These are phyloP conservation scores for Gloeopeniophorella convolvens DNA, from an alignment of 768 basidiomycete species.

Conservation along the genomic window DNA sequence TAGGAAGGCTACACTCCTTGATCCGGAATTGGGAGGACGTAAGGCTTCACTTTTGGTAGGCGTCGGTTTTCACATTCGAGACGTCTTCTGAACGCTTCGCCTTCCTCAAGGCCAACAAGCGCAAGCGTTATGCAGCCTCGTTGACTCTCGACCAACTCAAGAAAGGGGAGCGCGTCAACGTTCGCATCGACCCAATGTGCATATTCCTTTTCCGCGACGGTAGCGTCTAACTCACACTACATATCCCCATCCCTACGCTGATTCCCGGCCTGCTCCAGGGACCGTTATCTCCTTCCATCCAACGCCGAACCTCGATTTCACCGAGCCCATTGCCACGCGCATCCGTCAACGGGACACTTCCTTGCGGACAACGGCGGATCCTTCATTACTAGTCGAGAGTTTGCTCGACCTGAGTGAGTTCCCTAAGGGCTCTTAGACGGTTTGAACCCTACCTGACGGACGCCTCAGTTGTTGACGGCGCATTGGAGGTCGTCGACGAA, in stretches of 20 bases:
- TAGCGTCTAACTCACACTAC: conserved; percentile 23
- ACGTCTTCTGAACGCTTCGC: not conserved
- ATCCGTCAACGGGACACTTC: conserved; percentile 52
- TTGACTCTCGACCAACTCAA: conserved; percentile 34
- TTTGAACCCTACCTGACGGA: not conserved
- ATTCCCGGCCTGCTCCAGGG: conserved; percentile 33
- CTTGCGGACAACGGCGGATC: conserved; percentile 55
- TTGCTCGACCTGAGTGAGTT: conserved; percentile 49
- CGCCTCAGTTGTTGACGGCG: conserved; percentile 55
- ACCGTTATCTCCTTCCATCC: conserved; percentile 58
- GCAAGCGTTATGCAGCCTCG: conserved; percentile 23
- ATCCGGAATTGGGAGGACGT: conserved; percentile 22
- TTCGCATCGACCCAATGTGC: conserved; percentile 56
- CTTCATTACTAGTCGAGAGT: conserved; percentile 62
- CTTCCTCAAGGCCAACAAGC: conserved; percentile 31
- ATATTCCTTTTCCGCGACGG: conserved; percentile 66
- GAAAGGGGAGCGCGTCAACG: conserved; percentile 51
- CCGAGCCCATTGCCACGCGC: conserved; percentile 51
- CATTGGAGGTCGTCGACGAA: conserved; percentile 60
- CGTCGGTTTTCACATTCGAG: not conserved
- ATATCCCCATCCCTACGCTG: not conserved
- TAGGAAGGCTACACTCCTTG: conserved; percentile 16
- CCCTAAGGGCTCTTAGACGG: not conserved
- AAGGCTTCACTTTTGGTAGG: conserved; percentile 12
- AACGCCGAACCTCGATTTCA: conserved; percentile 40